Base-by-base conservation (phyloP, 352 stramenopile species). In the Pythium grandisporangium region DNA sequence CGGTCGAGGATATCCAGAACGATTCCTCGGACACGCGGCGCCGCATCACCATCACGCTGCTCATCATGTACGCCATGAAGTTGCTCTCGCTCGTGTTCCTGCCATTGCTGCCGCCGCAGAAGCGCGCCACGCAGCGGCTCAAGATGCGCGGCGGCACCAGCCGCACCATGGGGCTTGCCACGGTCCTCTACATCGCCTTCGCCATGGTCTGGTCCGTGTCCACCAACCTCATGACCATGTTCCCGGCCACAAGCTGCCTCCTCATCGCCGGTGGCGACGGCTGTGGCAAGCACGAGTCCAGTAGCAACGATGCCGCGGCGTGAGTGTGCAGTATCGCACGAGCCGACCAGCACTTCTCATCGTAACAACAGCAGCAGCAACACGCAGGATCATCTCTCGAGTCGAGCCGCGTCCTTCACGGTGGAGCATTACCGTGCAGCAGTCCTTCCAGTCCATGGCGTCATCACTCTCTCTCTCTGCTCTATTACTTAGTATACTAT, bases 61-160 rank as follows among this genome's bases (percentile, higher is more conserved):
- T 58, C 6, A 36, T 61, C 24, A 25, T 30, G n/a, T 60, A 58
- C 38, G 17, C 14, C 6, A 45, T 42, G 16, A 58, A 61, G 21
- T 33, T 61, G 5, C 10, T 51, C n/a, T 37, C 37, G 11, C 52
- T 61, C 16, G 11, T 37, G 6, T 50, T 22, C 13, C 34, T 61
- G 4, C 8, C 45, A 14, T 34, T 57, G 25, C 45, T 62, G n/a
- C 53, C 53, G 13, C 16, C 30, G n/a, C 53, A 62, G 30, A 62
- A 62, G 36, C 35, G n/a, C 10, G 33, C 53, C 4, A 44, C 50
- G 22, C 48, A 58, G 45, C 22, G 6, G 34, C 35, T 42, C 36
- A 42, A 42, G 36, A 16, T 16, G 17, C 23, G n/a, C 19, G 36
- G 36, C n/a, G 36, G 36, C 36, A 41, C 27, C 5, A 53, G 33